phyloP scores from a whole-genome alignment of 2,329 filamentous ascomycete genomes.

The Cercospora zeina region DNA sequence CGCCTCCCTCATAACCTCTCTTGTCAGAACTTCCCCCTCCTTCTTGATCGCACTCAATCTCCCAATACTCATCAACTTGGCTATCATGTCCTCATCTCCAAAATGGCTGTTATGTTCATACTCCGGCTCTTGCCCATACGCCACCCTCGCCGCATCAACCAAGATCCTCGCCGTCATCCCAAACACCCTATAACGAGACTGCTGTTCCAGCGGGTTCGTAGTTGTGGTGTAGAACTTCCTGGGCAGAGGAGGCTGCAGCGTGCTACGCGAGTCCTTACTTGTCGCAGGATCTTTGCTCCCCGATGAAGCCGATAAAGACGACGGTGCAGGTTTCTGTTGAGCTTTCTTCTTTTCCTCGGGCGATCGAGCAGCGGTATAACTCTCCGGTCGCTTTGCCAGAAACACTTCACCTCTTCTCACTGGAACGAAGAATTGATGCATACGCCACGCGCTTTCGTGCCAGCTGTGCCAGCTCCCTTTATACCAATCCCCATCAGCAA shows the following conservation, averaged over 20 bases:
- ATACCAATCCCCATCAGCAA: slow-evolving; percentile 69
- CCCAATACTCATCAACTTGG: slow-evolving; percentile 56
- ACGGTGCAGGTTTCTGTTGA: slow-evolving; percentile 10
- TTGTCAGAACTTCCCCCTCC: slow-evolving; percentile 50
- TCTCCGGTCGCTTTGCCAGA: slow-evolving; percentile 33
- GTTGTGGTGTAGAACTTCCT: slow-evolving; percentile 35
- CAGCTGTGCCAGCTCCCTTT: slow-evolving; percentile 77
- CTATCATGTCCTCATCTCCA: slow-evolving; percentile 68
- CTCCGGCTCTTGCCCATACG: slow-evolving; percentile 78
- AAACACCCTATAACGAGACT: slow-evolving; percentile 72
- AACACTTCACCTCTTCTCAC: slow-evolving; percentile 67
- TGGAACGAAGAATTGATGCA: slow-evolving; percentile 92
- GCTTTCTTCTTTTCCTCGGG: slow-evolving; percentile 19
- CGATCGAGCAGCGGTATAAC: slow-evolving; percentile 28
- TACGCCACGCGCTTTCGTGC: slow-evolving; percentile 74
- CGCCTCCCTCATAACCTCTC: slow-evolving; percentile 42
- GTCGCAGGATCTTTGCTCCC: slow-evolving; percentile 18
- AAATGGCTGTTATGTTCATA: slow-evolving; percentile 72
- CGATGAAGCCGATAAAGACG: not conserved
- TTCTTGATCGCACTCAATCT: slow-evolving; percentile 55
- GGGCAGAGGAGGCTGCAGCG: slow-evolving; percentile 36
- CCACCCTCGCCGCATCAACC: slow-evolving; percentile 81
- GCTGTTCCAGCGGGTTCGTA: slow-evolving; percentile 33
- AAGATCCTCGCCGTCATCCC: slow-evolving; percentile 92
- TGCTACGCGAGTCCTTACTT: slow-evolving; percentile 17